These are phyloP conservation scores for Apiospora koreana DNA, from an alignment of 2,329 filamentous ascomycete genomes.

Conservation along the genomic window DNA sequence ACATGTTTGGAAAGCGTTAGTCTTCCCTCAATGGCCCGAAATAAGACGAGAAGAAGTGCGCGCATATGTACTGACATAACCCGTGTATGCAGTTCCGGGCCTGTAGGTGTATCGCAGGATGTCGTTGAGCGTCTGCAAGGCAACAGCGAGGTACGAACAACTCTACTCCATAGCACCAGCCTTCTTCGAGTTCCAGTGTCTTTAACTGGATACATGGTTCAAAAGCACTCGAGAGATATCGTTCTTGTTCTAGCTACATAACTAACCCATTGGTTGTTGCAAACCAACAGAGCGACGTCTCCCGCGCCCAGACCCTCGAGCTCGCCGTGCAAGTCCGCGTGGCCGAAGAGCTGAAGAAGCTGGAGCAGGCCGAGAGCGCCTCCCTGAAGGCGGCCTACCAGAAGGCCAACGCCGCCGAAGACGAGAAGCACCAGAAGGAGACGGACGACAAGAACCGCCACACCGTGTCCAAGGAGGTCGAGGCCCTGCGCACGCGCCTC, in stretches of 20 bases:
- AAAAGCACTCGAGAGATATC: constrained; percentile 4
- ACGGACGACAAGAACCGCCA: constrained; percentile 38
- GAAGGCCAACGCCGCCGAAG: constrained; percentile 40
- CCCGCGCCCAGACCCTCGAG: constrained; percentile 80
- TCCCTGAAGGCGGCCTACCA: constrained; percentile 70
- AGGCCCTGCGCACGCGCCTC: constrained; percentile 59
- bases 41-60: background rate
- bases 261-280: background rate
- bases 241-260: background rate
- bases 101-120: constrained; percentile 70
- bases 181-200: background rate
- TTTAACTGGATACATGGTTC: background rate
- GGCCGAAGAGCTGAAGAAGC: constrained; percentile 77
- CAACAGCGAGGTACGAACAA: constrained; percentile 73
- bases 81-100: constrained; percentile 38
- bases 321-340: constrained; percentile 88
- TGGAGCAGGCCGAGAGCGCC: constrained; percentile 69
- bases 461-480: constrained; percentile 60
- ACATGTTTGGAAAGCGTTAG: constrained; percentile 59
- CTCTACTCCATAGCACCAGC: background rate
- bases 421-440: constrained; percentile 29
- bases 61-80: constrained; percentile 14
- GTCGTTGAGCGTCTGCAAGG: constrained; percentile 81
- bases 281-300: constrained; percentile 74
- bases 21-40: constrained; percentile 15